Conservation (phyloP, 345 rosid genomes). For the Populus nigra region DNA sequence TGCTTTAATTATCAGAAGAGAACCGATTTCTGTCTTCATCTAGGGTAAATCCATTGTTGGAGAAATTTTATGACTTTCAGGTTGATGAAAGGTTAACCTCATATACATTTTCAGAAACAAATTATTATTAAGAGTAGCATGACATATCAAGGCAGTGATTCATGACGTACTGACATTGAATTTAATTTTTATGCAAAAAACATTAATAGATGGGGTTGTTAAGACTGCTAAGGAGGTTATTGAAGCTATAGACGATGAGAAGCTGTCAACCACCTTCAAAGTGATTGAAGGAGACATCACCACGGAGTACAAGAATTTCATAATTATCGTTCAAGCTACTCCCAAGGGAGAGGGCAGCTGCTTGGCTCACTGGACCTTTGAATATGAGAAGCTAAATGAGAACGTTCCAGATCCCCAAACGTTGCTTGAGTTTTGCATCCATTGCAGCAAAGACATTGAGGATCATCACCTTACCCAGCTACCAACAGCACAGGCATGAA, state of each 20-base stretch:
- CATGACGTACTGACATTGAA: too few relatives aligned
- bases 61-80: too few relatives aligned
- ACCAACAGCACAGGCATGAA: background rate
- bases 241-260: slow-evolving; percentile 35
- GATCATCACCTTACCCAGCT: slow-evolving; percentile 4
- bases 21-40: too few relatives aligned
- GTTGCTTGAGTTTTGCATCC: background rate
- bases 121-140: too few relatives aligned
- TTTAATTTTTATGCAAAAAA: too few relatives aligned
- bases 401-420: slow-evolving; percentile 16
- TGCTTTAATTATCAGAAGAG: too few relatives aligned
- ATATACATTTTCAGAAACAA: too few relatives aligned
- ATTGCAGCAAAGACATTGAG: slow-evolving; percentile 21
- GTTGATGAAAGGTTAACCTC: too few relatives aligned
- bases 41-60: too few relatives aligned
- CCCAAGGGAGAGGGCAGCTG: slow-evolving; percentile 17
- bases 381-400: slow-evolving; percentile 7
- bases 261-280: slow-evolving; percentile 29
- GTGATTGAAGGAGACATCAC: slow-evolving; percentile 40
- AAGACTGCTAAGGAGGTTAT: slow-evolving; percentile 31
- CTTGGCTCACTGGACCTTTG: background rate
- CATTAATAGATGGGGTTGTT: background rate
- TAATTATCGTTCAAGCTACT: slow-evolving; percentile 1
- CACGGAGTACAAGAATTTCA: slow-evolving; percentile 34
- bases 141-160: too few relatives aligned